Evolutionary conservation across 108 stramenopile species (phyloP), one percentile per base, ranked within the genome.

Genomic region (Schizochytrium sp.): DNA sequence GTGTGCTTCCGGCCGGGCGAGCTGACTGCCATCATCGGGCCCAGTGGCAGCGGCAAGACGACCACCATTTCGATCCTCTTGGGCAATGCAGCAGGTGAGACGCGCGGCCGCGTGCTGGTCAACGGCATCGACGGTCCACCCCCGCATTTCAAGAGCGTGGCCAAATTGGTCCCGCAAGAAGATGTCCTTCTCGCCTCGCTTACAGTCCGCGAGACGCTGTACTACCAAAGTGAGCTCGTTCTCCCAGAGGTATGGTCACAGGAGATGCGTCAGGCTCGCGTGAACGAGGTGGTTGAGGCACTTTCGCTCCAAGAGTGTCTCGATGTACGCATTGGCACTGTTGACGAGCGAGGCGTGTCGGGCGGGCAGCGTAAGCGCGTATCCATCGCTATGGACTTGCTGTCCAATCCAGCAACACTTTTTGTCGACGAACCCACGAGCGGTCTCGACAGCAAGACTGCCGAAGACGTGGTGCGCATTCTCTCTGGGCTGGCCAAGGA

Each of bases 161-260:
- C 88, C 83, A 88, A 88, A 5, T 87, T 91, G 55, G 91, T 93
- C 45, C 92, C 92, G 5, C 92, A 93, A 60, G 92, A 93, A 29
- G 92, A 93, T 87, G 76, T 92, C 57, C 60, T 93, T 90, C 88
- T 90, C 72, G 58, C 90, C 25, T 60, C 72, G 25, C 53, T 91
- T 19, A 93, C 91, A 5, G 90, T 92, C 28, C 41, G 88, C 5
- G 91, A 93, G 57, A 90, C 58, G 58, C 5, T 93, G 6, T 34
- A 29, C 4, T 92, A 89, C 89, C 45, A 83, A 43, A 91, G 91
- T 16, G 14, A 43, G 21, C 28, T 58, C 25, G 90, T 90, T 34
- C 83, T 90, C 19, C 90, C 90, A 0, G 55, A 23, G 5, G 21
- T 5, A n/a, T 69, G 63, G 63, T 16, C 63, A 18, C 45, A 6